Evolutionary conservation across 2,329 filamentous ascomycete species (phyloP).

Genomic region (Aquanectria penicillioides): DNA sequence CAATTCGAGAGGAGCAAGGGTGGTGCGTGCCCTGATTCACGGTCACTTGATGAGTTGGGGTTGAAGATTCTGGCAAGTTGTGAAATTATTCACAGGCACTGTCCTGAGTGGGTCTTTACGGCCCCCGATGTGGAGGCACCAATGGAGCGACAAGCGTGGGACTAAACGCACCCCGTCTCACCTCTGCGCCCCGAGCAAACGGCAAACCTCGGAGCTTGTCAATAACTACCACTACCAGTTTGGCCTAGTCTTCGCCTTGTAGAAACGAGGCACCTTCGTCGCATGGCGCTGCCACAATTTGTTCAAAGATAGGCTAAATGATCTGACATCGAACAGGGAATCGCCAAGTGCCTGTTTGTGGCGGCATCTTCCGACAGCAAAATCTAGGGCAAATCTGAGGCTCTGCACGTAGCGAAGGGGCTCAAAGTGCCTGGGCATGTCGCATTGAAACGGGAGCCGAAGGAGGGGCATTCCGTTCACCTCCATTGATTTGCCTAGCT

Average conservation of each 20-base stretch:
- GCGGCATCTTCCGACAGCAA: background rate
- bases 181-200: background rate
- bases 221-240: too few relatives aligned
- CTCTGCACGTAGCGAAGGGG: background rate
- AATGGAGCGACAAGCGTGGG: too few relatives aligned
- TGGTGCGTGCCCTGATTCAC: background rate
- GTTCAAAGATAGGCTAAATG: too few relatives aligned
- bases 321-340: too few relatives aligned
- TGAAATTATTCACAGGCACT: constrained; percentile 15
- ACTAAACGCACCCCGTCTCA: too few relatives aligned
- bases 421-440: background rate
- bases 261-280: too few relatives aligned
- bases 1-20: background rate
- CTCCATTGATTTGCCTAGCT: background rate
- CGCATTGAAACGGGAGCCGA: background rate
- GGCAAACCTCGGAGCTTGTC: constrained; percentile 1
- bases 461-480: background rate
- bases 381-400: background rate
- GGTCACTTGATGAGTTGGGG: background rate
- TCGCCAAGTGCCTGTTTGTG: background rate
- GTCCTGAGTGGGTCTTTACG: constrained; percentile 8
- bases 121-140: constrained; percentile 5
- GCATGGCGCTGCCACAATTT: too few relatives aligned
- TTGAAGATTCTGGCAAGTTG: background rate
- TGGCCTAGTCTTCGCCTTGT: too few relatives aligned